Base-by-base conservation (phyloP, 306 rosid genomes). In the Lupinus albus region DNA sequence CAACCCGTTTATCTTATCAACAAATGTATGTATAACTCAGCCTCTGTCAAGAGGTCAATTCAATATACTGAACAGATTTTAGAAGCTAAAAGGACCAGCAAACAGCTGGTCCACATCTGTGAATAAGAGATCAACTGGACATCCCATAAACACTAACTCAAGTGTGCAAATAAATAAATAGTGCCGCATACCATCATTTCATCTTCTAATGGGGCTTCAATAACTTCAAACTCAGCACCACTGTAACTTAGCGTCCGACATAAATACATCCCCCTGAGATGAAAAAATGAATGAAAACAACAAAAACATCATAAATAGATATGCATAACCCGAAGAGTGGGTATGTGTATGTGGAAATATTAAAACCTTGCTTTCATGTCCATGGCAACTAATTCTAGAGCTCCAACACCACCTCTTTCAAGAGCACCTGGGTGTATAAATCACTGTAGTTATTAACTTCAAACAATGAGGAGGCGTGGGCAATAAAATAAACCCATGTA, bases 341-440 rank as follows among this genome's bases (percentile, higher is more conserved):
- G 54, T 11, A n/a, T n/a, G 17, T 44, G 20, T 18, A 57, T 8
- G 39, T 63, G 56, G 44, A 59, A 79, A 58, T 33, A 42, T 53
- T 74, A 44, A n/a, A 78, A 91, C 99, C 97, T 93, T 75, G 99
- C 97, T 93, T 93, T 93, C 99, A 93, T 90, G 85, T 93, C 99
- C 99, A 93, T 93, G 70, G 99, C 99, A 84, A 93, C 99, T 83
- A 93, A 86, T 88, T 93, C 99, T 4, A 93, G 82, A 58, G 99
- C 99, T 83, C 99, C 99, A 73, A 93, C 99, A 54, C 99, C 97
- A 50, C 96, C 97, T 82, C 90, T 90, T 48, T 93, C 99, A 69
- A 93, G 81, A 54, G 96, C 95, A 79, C 83, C 99, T 93, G 83
- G 76, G 83, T 2, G 4, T 39, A 51, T 33, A 33, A 61, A 45